Percentiles rank a stretch among this genome's conserved stretches.
phyloP scores from a whole-genome alignment of 495 filamentous ascomycete genomes.

The Aspergillus bridgeri region DNA sequence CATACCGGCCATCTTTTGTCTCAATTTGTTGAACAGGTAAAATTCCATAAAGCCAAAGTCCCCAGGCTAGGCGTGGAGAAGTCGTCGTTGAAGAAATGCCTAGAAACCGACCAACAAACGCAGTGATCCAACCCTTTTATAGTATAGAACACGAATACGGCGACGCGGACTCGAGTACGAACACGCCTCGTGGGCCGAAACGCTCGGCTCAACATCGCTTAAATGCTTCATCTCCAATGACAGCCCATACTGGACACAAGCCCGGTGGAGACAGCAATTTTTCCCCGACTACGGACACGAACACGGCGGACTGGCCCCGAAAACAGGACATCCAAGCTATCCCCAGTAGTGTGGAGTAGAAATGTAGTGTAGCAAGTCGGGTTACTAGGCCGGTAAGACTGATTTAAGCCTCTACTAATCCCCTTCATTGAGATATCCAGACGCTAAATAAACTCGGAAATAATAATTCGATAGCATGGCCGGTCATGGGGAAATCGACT shows the following conservation, averaged over 20 bases:
- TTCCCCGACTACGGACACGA: background rate
- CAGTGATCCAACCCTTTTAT: background rate
- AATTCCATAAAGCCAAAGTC: too few species aligned
- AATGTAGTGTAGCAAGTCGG: background rate
- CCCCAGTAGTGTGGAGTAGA: background rate
- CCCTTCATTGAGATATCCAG: background rate
- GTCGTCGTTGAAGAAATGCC: background rate
- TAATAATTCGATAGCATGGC: background rate
- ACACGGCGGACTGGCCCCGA: background rate
- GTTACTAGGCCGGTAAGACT: background rate
- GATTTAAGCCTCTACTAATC: background rate
- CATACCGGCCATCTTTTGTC: too few species aligned
- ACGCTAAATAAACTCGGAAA: background rate
- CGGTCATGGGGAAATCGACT: constrained; percentile 2
- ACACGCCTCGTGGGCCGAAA: background rate
- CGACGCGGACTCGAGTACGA: background rate
- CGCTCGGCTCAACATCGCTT: background rate
- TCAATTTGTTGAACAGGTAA: too few species aligned
- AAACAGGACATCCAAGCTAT: background rate
- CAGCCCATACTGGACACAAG: background rate
- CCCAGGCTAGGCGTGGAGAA: too few species aligned
- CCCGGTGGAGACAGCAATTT: background rate
- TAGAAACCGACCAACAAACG: background rate
- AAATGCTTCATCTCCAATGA: background rate
- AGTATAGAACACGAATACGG: background rate